These are phyloP conservation scores for Penicillium odoratum DNA, from an alignment of 495 filamentous ascomycete genomes.

Conservation along the genomic window DNA sequence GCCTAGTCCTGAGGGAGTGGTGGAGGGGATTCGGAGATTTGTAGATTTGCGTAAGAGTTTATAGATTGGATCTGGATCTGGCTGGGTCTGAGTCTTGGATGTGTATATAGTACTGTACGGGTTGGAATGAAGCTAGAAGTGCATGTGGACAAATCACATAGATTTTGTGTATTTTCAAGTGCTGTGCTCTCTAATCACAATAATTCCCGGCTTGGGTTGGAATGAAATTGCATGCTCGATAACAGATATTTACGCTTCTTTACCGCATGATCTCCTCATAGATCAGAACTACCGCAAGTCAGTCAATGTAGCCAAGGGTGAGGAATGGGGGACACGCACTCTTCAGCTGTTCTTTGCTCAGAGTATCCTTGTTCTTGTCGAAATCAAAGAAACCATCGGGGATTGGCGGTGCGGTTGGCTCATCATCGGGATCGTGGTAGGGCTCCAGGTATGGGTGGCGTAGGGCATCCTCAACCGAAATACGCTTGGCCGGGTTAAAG, in stretches of 20 bases:
- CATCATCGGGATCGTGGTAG: constrained; percentile 98
- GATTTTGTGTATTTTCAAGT: constrained; percentile 9
- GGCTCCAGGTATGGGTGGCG: constrained; percentile 98
- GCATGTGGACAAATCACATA: not conserved
- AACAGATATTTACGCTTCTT: constrained; percentile 4
- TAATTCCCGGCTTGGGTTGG: constrained; percentile 2
- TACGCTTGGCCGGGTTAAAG: constrained; percentile 98
- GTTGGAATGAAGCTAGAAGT: not conserved
- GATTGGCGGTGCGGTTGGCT: constrained; percentile 94
- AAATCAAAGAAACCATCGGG: constrained; percentile 99
- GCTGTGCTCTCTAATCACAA: constrained; percentile 2
- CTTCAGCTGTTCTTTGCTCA: constrained; percentile 98
- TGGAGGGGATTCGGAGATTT: constrained; percentile 62
- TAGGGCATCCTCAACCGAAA: constrained; percentile 94
- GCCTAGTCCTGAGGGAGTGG: constrained; percentile 84
- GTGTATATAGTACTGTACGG: constrained; percentile 2
- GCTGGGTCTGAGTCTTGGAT: not conserved
- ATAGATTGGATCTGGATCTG: not conserved
- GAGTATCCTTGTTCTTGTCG: constrained; percentile 98
- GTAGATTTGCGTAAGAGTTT: constrained; percentile 22
- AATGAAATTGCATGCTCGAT: constrained; percentile 20
- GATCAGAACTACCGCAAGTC: constrained; percentile 65
- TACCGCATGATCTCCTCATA: constrained; percentile 99
- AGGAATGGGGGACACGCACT: constrained; percentile 45
- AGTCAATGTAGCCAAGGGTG: constrained; percentile 2